Evolutionary conservation across 441 rosid species (phyloP).

Genomic region (Gossypium gossypioides): DNA sequence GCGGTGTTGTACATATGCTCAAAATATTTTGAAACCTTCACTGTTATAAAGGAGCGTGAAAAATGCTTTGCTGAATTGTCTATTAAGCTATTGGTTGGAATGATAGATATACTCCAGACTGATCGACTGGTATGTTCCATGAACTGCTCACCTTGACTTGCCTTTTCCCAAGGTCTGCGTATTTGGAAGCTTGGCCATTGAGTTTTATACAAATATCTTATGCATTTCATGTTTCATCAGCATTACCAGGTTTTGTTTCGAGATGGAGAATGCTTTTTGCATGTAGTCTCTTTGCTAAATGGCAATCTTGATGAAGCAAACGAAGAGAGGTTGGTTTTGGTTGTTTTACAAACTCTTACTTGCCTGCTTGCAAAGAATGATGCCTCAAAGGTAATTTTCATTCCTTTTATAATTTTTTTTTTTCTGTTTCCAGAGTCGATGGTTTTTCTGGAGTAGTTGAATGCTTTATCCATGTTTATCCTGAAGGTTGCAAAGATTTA

Average conservation of each 20-base stretch:
- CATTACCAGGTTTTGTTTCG: constrained; percentile 83
- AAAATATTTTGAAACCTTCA: constrained; percentile 83
- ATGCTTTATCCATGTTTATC: neutral
- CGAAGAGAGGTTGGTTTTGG: constrained; percentile 80
- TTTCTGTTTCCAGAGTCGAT: constrained; percentile 9
- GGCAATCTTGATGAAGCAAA: constrained; percentile 69
- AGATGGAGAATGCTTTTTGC: constrained; percentile 94
- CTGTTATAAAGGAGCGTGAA: constrained; percentile 84
- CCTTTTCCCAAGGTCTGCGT: constrained; percentile 7
- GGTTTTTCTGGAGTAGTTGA: constrained; percentile 4
- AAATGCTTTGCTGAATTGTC: constrained; percentile 57
- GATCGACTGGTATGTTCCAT: constrained; percentile 49
- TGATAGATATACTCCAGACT: constrained; percentile 69
- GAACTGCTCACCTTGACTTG: constrained; percentile 3
- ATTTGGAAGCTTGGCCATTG: constrained; percentile 2
- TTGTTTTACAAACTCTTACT: constrained; percentile 83
- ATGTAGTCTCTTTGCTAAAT: constrained; percentile 84
- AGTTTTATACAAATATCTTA: constrained; percentile 19
- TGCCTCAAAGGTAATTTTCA: constrained; percentile 62
- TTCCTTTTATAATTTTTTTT: constrained; percentile 8
- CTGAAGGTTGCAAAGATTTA: neutral
- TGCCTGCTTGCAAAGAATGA: constrained; percentile 80
- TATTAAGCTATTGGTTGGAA: constrained; percentile 71
- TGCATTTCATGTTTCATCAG: constrained; percentile 39
- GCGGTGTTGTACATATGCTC: constrained; percentile 77